Conservation (phyloP, 2,329 filamentous ascomycete species). For the Chaetomium olivaceum region DNA sequence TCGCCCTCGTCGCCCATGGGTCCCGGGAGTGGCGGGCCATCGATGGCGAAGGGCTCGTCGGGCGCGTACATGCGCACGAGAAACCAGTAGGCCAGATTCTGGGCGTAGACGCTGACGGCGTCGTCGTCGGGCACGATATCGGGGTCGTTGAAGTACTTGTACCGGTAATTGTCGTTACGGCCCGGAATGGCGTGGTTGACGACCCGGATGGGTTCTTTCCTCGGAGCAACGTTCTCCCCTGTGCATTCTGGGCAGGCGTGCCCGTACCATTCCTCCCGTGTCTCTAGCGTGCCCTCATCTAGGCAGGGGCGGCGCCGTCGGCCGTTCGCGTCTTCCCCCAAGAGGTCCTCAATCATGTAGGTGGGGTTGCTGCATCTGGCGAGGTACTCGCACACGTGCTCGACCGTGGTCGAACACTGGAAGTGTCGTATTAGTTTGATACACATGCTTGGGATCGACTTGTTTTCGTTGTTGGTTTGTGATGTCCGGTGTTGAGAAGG, state of each 20-base stretch:
- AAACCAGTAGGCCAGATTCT: neutral
- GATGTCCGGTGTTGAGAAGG: neutral
- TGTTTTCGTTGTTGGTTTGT: neutral
- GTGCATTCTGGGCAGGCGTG: slow-evolving; percentile 7
- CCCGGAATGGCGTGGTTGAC: neutral
- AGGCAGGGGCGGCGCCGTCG: neutral
- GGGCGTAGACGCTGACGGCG: neutral
- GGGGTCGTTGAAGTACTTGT: neutral
- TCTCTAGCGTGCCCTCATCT: neutral
- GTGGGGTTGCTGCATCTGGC: slow-evolving; percentile 7
- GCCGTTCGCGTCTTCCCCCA: neutral
- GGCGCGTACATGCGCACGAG: neutral
- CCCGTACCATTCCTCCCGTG: slow-evolving; percentile 3
- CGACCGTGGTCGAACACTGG: neutral
- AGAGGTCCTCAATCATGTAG: neutral
- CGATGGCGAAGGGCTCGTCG: accelerated
- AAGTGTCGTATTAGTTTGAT: slow-evolving; percentile 10
- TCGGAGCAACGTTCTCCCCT: neutral
- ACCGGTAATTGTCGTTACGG: neutral
- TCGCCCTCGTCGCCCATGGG: neutral
- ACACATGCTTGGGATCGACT: neutral
- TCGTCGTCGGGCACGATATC: neutral
- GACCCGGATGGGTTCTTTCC: neutral
- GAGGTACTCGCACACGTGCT: slow-evolving; percentile 8
- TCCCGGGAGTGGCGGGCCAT: neutral